Evolutionary conservation across 139 green algal genomes (phyloP).

Genomic region (Ulvella scutata): DNA sequence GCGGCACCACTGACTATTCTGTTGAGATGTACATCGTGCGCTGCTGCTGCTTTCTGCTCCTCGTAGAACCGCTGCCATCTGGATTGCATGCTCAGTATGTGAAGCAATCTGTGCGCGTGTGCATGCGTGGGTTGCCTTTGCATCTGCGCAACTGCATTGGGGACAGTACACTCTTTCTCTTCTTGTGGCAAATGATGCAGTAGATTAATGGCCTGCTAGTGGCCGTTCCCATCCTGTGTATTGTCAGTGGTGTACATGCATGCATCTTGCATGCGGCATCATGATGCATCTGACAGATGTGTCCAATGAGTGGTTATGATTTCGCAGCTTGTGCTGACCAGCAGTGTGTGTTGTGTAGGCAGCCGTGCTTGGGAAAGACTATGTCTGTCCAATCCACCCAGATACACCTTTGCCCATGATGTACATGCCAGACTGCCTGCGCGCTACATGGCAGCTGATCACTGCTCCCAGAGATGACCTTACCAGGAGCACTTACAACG

Average conservation of each 20-base stretch:
- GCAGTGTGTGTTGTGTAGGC: neutral
- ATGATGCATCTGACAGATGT: too few relatives aligned
- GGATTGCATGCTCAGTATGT: too few relatives aligned
- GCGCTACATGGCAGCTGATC: conserved; percentile 38
- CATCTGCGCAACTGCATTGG: too few relatives aligned
- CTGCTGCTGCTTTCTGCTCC: conserved; percentile 8
- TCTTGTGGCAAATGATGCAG: too few relatives aligned
- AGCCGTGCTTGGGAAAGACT: neutral
- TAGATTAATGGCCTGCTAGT: too few relatives aligned
- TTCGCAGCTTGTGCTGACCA: neutral
- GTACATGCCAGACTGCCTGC: conserved; percentile 46
- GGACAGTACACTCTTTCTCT: too few relatives aligned
- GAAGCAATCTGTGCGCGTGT: too few relatives aligned
- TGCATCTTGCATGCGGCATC: too few relatives aligned
- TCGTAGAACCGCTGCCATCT: neutral
- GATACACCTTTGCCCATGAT: conserved; percentile 38
- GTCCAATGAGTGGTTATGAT: too few relatives aligned
- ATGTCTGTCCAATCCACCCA: neutral
- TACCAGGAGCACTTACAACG: conserved; percentile 37
- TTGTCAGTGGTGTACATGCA: too few relatives aligned
- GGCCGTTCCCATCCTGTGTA: too few relatives aligned
- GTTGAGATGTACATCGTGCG: conserved; percentile 46
- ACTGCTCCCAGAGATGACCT: conserved; percentile 22
- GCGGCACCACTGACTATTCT: conserved; percentile 57
- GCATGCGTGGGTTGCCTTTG: too few relatives aligned